These are phyloP conservation scores for Ganoderma leucocontextum DNA, from an alignment of 1,284 basidiomycete genomes.

Conservation along the genomic window DNA sequence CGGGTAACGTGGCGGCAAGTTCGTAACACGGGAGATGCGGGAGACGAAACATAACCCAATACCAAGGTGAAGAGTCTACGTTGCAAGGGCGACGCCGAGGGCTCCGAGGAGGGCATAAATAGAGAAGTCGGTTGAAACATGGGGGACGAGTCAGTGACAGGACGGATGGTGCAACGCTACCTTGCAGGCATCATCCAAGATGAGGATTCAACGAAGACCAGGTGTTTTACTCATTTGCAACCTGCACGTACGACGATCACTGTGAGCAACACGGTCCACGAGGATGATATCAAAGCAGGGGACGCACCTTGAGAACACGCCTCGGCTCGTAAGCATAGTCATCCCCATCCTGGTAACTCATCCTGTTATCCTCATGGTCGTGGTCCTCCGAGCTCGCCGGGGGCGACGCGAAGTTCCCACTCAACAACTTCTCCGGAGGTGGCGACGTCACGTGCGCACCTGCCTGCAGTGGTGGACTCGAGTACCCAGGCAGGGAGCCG, in stretches of 20 bases:
- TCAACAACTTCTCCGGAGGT: conserved; percentile 26
- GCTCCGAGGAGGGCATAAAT: conserved; percentile 14
- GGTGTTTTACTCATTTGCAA: conserved; percentile 31
- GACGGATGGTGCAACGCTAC: conserved; percentile 21
- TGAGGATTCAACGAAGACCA: background rate
- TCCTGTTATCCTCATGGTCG: conserved; percentile 38
- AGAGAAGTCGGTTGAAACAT: conserved; percentile 2
- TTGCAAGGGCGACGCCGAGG: background rate
- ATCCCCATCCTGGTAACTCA: conserved; percentile 47
- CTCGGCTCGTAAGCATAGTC: conserved; percentile 47
- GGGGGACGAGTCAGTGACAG: conserved; percentile 28
- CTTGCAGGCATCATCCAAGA: conserved; percentile 16
- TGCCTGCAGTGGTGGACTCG: conserved; percentile 25
- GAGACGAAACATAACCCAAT: background rate
- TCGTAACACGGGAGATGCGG: background rate
- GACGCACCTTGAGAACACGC: conserved; percentile 55
- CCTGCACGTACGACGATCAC: conserved; percentile 11
- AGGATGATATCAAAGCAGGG: background rate
- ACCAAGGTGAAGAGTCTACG: background rate
- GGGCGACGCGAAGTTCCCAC: conserved; percentile 39
- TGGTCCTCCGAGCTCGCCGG: conserved; percentile 41
- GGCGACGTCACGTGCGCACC: conserved; percentile 25
- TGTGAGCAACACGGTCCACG: background rate
- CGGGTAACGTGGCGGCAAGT: background rate
- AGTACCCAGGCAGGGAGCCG: conserved; percentile 8